Base-by-base conservation (phyloP, 305 asterid species). In the Fraxinus angustifolia region DNA sequence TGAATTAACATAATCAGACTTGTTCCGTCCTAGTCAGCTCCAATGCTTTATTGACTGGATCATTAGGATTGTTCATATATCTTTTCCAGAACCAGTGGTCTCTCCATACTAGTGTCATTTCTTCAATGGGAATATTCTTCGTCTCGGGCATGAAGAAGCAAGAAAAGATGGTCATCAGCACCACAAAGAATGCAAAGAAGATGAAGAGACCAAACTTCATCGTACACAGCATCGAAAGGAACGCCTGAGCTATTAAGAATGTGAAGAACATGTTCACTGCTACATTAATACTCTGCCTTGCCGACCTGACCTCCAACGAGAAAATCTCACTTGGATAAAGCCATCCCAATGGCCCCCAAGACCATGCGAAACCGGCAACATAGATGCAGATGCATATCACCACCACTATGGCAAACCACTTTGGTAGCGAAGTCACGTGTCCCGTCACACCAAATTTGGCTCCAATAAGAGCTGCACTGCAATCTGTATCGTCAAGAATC, bases 271-370 rank as follows among this genome's bases (percentile, higher is more conserved):
- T 53, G 82, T 87, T 84, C 10, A 82, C 82, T 2, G 80, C 82
- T 50, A 84, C 85, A 1, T 85, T 87, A 2, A 87, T 17, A 11
- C 89, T 82, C 75, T 87, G 88, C 11, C 85, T 86, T 2, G 89
- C 42, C 42, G 42, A 36, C 2, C 42, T 36, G 42, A 36, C 2
- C 42, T 36, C 42, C 42, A 36, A 36, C 2, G 84, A 78, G 17
- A 84, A 84, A 16, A 81, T 84, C 81, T 84, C 87, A 40, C 87
- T 84, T 23, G 87, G 87, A 12, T 71, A 65, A 4, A 81, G 75
- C 87, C 87, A 84, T 40, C 87, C 87, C 12, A 84, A 53, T 0
- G 87, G 87, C 1, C 87, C 87, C 87, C 85, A 84, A 34, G 87
- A 87, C 87, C 82, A 80, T 67, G 88, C 86, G 71, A 84, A 87